Evolutionary conservation across 306 rosid species (phyloP).

Genomic region (Vigna reflexopilosa): DNA sequence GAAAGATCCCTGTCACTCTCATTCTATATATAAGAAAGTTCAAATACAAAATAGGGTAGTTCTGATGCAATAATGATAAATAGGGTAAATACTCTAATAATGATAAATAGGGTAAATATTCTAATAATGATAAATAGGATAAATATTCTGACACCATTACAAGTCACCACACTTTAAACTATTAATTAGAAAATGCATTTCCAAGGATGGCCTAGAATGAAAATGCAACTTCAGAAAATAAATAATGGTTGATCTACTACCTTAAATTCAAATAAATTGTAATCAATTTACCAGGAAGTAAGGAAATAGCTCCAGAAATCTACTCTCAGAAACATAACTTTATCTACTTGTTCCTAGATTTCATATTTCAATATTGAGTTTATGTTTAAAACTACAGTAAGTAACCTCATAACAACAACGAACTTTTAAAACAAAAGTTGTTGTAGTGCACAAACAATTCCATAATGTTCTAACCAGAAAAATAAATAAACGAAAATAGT

Average conservation of each 20-base stretch:
- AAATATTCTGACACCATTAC: neutral
- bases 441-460: neutral
- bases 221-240: neutral
- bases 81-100: too few relatives aligned
- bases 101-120: too few relatives aligned
- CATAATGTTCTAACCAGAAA: neutral
- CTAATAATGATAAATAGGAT: too few relatives aligned
- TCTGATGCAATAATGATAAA: too few relatives aligned
- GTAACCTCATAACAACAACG: neutral
- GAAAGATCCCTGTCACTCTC: too few relatives aligned
- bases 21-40: too few relatives aligned
- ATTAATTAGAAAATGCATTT: neutral
- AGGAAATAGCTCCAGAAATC: neutral
- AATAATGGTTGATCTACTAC: neutral
- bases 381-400: neutral
- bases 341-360: neutral
- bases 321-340: neutral
- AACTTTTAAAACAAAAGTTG: neutral
- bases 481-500: neutral
- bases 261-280: neutral
- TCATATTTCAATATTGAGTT: constrained; percentile 16
- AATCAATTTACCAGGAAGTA: neutral
- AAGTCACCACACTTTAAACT: constrained; percentile 19
- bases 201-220: constrained; percentile 16
- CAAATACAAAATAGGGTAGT: too few relatives aligned